Evolutionary conservation across 2,329 filamentous ascomycete genomes (phyloP).

Genomic region (Phyllosticta citribraziliensis): DNA sequence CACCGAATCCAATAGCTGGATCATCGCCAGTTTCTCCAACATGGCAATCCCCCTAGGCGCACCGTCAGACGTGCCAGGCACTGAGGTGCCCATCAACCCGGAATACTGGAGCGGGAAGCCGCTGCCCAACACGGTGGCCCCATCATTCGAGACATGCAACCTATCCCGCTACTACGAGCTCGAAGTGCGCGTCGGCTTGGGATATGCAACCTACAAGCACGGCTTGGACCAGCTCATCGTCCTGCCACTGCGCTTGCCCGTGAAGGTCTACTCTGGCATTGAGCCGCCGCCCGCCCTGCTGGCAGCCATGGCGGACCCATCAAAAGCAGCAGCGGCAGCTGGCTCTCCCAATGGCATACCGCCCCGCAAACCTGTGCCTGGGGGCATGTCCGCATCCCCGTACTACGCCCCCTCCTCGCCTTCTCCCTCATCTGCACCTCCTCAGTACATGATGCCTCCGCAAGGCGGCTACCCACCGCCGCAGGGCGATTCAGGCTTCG

Average conservation of each 20-base stretch:
- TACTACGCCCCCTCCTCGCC: background rate
- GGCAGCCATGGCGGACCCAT: conserved; percentile 43
- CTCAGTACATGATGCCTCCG: conserved; percentile 1
- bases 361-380: conserved; percentile 4
- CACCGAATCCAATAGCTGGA: conserved; percentile 63
- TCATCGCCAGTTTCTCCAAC: conserved; percentile 61
- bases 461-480: conserved; percentile 13
- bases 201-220: conserved; percentile 54
- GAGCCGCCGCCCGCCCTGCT: conserved; percentile 68
- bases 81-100: conserved; percentile 60
- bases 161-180: conserved; percentile 72
- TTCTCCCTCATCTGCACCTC: background rate
- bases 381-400: background rate
- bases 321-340: conserved; percentile 16
- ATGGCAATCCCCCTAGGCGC: conserved; percentile 62
- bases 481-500: conserved; percentile 32
- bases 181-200: conserved; percentile 69
- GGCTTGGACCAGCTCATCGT: conserved; percentile 61
- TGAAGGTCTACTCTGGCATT: conserved; percentile 82
- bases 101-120: conserved; percentile 61
- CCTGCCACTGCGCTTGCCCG: conserved; percentile 67
- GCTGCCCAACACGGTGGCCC: conserved; percentile 78
- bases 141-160: conserved; percentile 83
- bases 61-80: conserved; percentile 47
- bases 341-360: conserved; percentile 9